Conservation (phyloP, 2,329 filamentous ascomycete species). For the Epichloe gansuensis region DNA sequence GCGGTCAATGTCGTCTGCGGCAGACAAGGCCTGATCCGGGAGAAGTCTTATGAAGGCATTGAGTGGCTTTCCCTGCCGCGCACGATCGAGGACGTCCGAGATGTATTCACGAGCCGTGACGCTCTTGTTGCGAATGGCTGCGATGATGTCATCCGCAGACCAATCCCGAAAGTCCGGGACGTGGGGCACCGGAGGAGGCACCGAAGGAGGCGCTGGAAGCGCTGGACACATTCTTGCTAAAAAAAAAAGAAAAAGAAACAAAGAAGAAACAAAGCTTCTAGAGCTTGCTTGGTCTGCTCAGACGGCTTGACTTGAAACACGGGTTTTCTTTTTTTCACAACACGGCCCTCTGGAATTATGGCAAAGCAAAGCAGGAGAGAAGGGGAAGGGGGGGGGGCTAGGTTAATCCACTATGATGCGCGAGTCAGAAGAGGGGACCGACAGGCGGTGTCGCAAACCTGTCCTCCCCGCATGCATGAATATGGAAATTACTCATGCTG, state of each 20-base stretch:
- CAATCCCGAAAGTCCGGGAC: background rate
- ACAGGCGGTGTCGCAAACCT: background rate
- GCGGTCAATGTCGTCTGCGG: conserved; percentile 1
- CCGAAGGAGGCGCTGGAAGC: too few species aligned
- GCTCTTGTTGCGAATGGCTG: background rate
- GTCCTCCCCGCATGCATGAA: background rate
- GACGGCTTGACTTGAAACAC: too few species aligned
- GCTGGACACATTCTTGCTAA: too few species aligned
- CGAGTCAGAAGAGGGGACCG: too few species aligned
- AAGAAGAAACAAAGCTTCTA: background rate
- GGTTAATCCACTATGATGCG: too few species aligned
- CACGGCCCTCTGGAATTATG: too few species aligned
- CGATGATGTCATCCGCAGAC: conserved; percentile 3
- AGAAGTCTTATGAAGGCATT: conserved; percentile 4
- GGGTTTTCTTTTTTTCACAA: too few species aligned
- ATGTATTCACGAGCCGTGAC: conserved; percentile 3
- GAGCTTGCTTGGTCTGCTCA: too few species aligned
- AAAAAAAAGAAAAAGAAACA: background rate
- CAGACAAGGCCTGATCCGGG: background rate
- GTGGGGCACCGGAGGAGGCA: background rate
- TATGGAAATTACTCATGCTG: background rate
- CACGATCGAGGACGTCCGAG: background rate
- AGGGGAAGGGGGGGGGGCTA: too few species aligned
- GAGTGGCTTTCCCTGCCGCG: background rate
- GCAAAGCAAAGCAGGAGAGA: too few species aligned